Evolutionary conservation across 2,329 filamentous ascomycete genomes (phyloP).

Genomic region (Xylariales sp.): DNA sequence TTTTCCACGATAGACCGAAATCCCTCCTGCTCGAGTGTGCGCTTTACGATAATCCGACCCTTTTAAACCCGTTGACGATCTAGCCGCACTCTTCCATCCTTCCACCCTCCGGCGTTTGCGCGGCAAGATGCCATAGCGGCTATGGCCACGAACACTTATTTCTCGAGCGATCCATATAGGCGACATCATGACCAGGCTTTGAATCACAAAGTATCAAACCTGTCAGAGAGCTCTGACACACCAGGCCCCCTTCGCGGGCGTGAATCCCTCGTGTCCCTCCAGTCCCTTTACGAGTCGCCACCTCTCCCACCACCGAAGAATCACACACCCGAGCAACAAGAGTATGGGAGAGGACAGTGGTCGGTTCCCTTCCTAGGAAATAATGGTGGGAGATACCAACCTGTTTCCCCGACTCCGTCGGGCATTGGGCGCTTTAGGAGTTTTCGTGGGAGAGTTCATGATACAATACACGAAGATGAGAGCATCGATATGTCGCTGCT

Average conservation of each 20-base stretch:
- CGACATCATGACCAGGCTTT: constrained; percentile 38
- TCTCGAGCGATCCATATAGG: constrained; percentile 37
- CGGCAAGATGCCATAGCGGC: constrained; percentile 37
- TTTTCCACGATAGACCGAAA: not conserved
- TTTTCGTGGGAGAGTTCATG: constrained; percentile 41
- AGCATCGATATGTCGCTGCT: constrained; percentile 50
- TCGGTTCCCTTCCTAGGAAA: constrained; percentile 42
- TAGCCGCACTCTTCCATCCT: not conserved
- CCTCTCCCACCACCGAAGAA: constrained; percentile 30
- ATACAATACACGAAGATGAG: constrained; percentile 50
- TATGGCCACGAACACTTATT: constrained; percentile 46
- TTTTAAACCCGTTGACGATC: not conserved
- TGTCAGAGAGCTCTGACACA: constrained; percentile 46
- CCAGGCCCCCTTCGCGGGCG: constrained; percentile 42
- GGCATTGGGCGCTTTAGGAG: constrained; percentile 42
- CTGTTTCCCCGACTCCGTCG: constrained; percentile 38
- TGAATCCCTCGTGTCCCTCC: constrained; percentile 50
- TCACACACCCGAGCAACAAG: constrained; percentile 32
- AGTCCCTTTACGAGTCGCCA: constrained; percentile 45
- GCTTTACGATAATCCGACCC: not conserved
- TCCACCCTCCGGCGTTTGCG: not conserved
- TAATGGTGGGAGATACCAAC: constrained; percentile 42
- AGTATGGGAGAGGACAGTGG: constrained; percentile 41
- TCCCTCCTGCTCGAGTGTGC: not conserved
- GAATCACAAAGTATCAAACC: constrained; percentile 48